Evolutionary conservation across 2,329 filamentous ascomycete genomes (phyloP).

Genomic region (Neofusicoccum umdonicola): DNA sequence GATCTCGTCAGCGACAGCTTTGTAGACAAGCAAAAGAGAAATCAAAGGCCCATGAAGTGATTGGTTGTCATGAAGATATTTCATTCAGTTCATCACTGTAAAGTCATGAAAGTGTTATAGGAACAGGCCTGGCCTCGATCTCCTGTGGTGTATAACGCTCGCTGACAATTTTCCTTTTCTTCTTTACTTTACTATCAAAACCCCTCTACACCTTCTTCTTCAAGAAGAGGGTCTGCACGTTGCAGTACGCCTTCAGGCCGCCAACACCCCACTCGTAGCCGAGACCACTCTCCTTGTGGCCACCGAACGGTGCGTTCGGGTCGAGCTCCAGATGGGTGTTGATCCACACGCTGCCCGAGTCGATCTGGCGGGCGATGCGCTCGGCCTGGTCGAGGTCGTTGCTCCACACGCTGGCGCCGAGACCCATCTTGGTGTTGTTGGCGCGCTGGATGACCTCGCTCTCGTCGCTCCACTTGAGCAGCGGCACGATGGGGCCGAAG

Average conservation of each 20-base stretch:
- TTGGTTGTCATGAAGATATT: background rate
- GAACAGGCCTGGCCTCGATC: background rate
- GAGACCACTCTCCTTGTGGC: constrained; percentile 61
- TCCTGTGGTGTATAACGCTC: background rate
- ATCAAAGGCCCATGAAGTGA: too few relatives aligned
- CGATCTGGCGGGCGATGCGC: constrained; percentile 44
- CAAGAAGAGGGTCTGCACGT: constrained; percentile 30
- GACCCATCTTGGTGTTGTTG: constrained; percentile 52
- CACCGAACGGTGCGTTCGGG: constrained; percentile 56
- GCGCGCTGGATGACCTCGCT: constrained; percentile 46
- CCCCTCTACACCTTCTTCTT: constrained; percentile 11
- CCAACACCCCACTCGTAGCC: constrained; percentile 61
- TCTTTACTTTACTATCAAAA: background rate
- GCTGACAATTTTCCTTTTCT: background rate
- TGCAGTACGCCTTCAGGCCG: constrained; percentile 59
- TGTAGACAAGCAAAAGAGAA: too few relatives aligned
- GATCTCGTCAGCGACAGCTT: too few relatives aligned
- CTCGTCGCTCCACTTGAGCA: constrained; percentile 61
- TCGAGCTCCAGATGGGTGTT: constrained; percentile 42
- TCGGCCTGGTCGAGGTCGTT: constrained; percentile 47
- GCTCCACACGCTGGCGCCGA: constrained; percentile 55
- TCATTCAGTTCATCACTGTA: background rate
- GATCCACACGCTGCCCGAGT: constrained; percentile 53
- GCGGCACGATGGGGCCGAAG: constrained; percentile 62
- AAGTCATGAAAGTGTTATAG: background rate